These are phyloP conservation scores for Plectranthus barbatus DNA, from an alignment of 257 asterid genomes.

Conservation along the genomic window DNA sequence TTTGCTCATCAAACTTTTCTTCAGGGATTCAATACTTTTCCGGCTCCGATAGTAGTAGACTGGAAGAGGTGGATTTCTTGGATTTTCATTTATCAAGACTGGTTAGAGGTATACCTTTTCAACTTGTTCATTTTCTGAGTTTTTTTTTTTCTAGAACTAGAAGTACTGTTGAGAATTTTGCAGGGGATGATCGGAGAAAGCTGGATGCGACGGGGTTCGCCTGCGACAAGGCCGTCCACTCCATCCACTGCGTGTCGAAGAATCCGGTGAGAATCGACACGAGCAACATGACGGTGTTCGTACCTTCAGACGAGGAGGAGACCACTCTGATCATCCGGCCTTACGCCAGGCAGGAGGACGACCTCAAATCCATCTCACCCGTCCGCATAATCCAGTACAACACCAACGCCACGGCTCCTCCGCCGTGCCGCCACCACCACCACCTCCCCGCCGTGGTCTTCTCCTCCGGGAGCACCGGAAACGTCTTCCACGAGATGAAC, in stretches of 20 bases:
- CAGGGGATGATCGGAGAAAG: slow-evolving; percentile 42
- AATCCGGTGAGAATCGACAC: slow-evolving; percentile 31
- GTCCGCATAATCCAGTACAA: slow-evolving; percentile 22
- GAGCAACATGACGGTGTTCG: slow-evolving; percentile 25
- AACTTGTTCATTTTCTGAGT: no score
- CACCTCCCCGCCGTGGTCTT: slow-evolving; percentile 64
- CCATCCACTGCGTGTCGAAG: slow-evolving; percentile 37
- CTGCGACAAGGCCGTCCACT: slow-evolving; percentile 29
- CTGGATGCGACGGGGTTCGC: slow-evolving; percentile 46
- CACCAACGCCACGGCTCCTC: slow-evolving; percentile 21
- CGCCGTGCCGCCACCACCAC: slow-evolving; percentile 35
- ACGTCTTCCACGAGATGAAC: slow-evolving; percentile 73
- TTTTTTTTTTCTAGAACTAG: no score
- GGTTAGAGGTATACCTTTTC: no score
- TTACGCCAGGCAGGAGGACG: slow-evolving; percentile 50
- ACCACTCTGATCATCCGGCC: slow-evolving; percentile 28
- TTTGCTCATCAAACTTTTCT: no score
- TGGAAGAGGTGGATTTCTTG: no score
- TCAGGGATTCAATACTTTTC: no score
- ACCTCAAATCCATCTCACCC: slow-evolving; percentile 20
- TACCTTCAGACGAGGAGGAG: slow-evolving; percentile 13
- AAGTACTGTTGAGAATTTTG: slow-evolving; percentile 29
- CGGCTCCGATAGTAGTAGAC: no score
- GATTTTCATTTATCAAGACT: no score
- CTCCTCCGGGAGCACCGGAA: slow-evolving; percentile 81